Evolutionary conservation across 352 stramenopile genomes (phyloP), one percentile per base, ranked within the genome.

Genomic region (Phytophthora meadii): DNA sequence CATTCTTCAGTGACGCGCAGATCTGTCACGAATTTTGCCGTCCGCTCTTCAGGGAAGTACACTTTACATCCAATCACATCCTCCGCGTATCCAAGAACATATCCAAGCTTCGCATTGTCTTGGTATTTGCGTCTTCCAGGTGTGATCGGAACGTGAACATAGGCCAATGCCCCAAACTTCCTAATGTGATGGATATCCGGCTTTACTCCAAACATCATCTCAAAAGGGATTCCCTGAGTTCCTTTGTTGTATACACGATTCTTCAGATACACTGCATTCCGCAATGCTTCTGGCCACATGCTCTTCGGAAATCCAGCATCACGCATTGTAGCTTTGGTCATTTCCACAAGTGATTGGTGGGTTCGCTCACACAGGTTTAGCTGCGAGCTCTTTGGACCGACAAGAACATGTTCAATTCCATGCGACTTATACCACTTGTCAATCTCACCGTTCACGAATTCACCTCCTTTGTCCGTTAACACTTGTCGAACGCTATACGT

Each of bases 371-470:
- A 65, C 14, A 57, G 14, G 37, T 57, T 65, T 3, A 65, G 25
- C 30, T 57, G 56, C 10, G 47, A 65, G n/a, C 56, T 44, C 28
- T 57, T 65, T 4, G 56, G 47, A 25, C 56, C 56, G 25, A 65
- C 56, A 1, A 14, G 9, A 4, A 64, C 37, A 14, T 64, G 47
- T 11, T 57, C 56, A 49, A 65, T 65, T 1, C 56, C 46, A 7
- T 40, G 36, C 7, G 46, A 15, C 4, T 22, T 22, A 19, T 65
- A 65, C 56, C 56, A 57, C 3, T 30, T 12, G 3, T 48, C 12
- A 9, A 65, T 57, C 4, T 22, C 17, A 2, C 8, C 6, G 39
- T 65, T 65, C 0, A 52, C 56, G 32, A 65, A 36, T 15, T 54
- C 47, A 7, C 47, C 27, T 15, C 47, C 47, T 9, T 54, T 54